Conservation (phyloP, 768 basidiomycete species). For the Russula olivacea region DNA sequence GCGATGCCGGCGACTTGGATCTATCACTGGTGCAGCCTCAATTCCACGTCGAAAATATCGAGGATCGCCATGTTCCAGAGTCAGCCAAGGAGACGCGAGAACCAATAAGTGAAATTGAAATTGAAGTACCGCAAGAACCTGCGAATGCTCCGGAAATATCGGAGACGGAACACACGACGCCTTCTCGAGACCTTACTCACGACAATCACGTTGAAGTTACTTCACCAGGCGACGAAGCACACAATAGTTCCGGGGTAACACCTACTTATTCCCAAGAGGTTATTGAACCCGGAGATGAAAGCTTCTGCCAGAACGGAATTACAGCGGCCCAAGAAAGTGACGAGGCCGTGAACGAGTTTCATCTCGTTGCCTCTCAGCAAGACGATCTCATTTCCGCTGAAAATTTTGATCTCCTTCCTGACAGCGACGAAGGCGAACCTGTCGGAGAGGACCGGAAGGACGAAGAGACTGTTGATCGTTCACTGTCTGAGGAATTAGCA, state of each 20-base stretch:
- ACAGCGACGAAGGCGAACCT: background rate
- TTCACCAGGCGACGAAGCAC: background rate
- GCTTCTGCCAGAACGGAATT: background rate
- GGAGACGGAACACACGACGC: background rate
- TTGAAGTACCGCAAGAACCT: conserved; percentile 1
- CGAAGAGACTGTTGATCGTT: conserved; percentile 34
- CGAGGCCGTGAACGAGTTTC: background rate
- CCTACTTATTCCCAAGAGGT: conserved; percentile 7
- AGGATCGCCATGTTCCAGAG: conserved; percentile 8
- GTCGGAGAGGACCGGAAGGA: conserved; percentile 28
- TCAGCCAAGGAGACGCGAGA: background rate
- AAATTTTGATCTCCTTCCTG: background rate
- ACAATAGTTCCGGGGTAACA: background rate
- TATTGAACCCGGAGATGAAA: conserved; percentile 11
- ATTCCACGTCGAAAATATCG: background rate
- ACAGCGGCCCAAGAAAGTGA: background rate
- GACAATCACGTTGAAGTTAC: background rate
- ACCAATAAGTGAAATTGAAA: conserved; percentile 1
- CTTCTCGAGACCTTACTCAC: background rate
- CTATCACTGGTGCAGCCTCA: background rate
- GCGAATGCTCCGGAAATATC: background rate
- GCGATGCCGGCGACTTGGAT: conserved; percentile 19
- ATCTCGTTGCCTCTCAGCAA: background rate
- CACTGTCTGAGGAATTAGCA: conserved; percentile 31
- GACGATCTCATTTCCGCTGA: background rate